phyloP scores from a whole-genome alignment of 352 stramenopile genomes.

The Globisporangium nodosum region DNA sequence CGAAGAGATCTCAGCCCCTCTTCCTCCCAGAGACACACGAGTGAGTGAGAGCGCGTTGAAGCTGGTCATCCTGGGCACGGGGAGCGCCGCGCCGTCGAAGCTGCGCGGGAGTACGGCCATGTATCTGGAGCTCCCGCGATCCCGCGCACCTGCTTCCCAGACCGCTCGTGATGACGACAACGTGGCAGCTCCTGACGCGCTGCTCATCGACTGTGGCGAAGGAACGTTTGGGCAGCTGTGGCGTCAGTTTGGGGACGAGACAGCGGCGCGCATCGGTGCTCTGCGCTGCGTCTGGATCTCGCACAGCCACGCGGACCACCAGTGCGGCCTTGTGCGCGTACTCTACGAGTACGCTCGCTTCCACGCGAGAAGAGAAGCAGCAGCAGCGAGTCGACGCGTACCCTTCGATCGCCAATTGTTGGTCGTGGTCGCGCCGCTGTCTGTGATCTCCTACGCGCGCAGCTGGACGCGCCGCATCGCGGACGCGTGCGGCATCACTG shows the following conservation, averaged over 20 bases:
- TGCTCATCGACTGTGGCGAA: conserved; percentile 95
- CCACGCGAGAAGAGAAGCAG: conserved; percentile 1
- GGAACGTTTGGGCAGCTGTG: conserved; percentile 91
- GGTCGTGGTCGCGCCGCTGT: conserved; percentile 45
- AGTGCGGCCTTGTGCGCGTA: conserved; percentile 93
- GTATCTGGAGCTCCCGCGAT: conserved; percentile 58
- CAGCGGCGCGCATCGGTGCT: conserved; percentile 31
- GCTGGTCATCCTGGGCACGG: conserved; percentile 94
- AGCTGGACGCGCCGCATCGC: conserved; percentile 36
- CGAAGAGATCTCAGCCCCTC: background rate
- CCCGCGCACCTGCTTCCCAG: background rate
- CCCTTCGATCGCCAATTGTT: conserved; percentile 11
- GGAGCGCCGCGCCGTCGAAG: conserved; percentile 95
- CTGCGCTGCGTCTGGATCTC: conserved; percentile 95
- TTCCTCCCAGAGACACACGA: background rate
- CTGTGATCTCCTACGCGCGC: conserved; percentile 48
- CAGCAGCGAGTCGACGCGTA: background rate
- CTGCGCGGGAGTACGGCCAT: conserved; percentile 95
- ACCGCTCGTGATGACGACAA: background rate
- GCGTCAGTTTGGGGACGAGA: conserved; percentile 41
- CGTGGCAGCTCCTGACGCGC: conserved; percentile 16
- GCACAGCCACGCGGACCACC: conserved; percentile 96
- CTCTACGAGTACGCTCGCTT: conserved; percentile 57
- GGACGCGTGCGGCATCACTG: background rate
- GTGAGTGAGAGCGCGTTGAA: conserved; percentile 2